These are phyloP conservation scores for Serendipita sp. DNA, from an alignment of 768 basidiomycete species.

Conservation along the genomic window DNA sequence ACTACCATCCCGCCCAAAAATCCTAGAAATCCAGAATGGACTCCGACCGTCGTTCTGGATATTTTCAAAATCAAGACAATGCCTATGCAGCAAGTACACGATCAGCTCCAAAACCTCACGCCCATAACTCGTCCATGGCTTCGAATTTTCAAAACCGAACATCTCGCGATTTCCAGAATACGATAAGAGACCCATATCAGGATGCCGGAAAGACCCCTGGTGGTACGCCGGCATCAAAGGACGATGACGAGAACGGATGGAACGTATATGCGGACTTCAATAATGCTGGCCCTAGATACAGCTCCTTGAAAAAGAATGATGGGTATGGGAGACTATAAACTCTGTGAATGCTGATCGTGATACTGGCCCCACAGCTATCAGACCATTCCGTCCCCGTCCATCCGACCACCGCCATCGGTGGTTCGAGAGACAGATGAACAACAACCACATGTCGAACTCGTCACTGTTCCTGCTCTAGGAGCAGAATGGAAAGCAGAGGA, in stretches of 20 bases:
- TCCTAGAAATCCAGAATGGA: not conserved
- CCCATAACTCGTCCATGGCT: not conserved
- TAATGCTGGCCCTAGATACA: constrained; percentile 66
- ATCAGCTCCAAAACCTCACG: not conserved
- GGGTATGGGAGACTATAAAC: constrained; percentile 26
- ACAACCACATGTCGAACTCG: constrained; percentile 56
- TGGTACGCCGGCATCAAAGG: not conserved
- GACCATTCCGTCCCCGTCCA: constrained; percentile 8
- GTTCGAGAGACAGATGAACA: constrained; percentile 21
- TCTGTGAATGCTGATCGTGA: not conserved
- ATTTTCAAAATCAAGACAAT: not conserved
- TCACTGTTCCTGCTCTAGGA: constrained; percentile 83
- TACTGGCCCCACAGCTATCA: constrained; percentile 9
- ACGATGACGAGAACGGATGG: constrained; percentile 30
- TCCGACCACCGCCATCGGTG: constrained; percentile 3
- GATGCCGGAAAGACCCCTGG: not conserved
- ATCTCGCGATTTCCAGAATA: not conserved
- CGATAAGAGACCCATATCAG: constrained; percentile 9
- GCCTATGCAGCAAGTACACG: not conserved
- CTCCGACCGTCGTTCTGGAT: constrained; percentile 3
- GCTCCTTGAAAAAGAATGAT: constrained; percentile 35
- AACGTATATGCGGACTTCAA: constrained; percentile 85
- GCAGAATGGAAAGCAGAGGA: constrained; percentile 78
- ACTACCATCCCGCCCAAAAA: not conserved
- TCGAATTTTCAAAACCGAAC: not conserved